phyloP scores from a whole-genome alignment of 2,329 filamentous ascomycete genomes.

The Chaetomiaceae sp. region DNA sequence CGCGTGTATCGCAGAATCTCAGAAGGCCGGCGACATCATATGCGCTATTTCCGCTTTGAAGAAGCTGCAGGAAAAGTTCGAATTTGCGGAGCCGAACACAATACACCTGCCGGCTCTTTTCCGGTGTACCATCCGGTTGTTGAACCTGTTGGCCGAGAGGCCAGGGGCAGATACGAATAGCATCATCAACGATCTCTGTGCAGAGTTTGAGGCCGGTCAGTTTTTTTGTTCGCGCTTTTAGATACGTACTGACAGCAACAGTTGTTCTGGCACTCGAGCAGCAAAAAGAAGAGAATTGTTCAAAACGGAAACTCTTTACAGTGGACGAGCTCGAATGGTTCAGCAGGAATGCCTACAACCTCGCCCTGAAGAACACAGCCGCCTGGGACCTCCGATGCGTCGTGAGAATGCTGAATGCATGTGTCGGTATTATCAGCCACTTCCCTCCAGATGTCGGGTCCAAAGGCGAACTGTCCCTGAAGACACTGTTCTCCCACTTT shows the following conservation, averaged over 20 bases:
- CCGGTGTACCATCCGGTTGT: slow-evolving; percentile 54
- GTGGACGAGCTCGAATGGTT: slow-evolving; percentile 76
- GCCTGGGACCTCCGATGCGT: slow-evolving; percentile 51
- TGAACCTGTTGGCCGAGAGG: slow-evolving; percentile 40
- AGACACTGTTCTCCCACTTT: slow-evolving; percentile 67
- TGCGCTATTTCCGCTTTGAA: slow-evolving; percentile 58
- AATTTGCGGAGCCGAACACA: slow-evolving; percentile 42
- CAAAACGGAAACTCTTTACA: slow-evolving; percentile 49
- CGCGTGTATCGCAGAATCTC: slow-evolving; percentile 74
- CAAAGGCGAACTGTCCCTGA: slow-evolving; percentile 49
- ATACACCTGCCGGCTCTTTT: slow-evolving; percentile 61
- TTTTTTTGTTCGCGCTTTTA: slow-evolving; percentile 6
- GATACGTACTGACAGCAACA: slow-evolving; percentile 29
- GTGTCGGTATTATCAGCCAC: slow-evolving; percentile 47
- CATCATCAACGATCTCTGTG: slow-evolving; percentile 19
- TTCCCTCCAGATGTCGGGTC: slow-evolving; percentile 47
- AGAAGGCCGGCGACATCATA: slow-evolving; percentile 56
- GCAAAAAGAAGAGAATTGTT: slow-evolving; percentile 31
- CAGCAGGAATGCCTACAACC: slow-evolving; percentile 74
- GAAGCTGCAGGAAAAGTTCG: slow-evolving; percentile 53
- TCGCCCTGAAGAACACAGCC: slow-evolving; percentile 59
- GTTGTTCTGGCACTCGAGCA: slow-evolving; percentile 40
- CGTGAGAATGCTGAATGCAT: slow-evolving; percentile 52
- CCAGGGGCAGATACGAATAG: slow-evolving; percentile 17
- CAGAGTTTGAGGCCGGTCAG: slow-evolving; percentile 16